phyloP scores from a whole-genome alignment of 192 early-diverging fungal species.

The Backusella liffmaniae region DNA sequence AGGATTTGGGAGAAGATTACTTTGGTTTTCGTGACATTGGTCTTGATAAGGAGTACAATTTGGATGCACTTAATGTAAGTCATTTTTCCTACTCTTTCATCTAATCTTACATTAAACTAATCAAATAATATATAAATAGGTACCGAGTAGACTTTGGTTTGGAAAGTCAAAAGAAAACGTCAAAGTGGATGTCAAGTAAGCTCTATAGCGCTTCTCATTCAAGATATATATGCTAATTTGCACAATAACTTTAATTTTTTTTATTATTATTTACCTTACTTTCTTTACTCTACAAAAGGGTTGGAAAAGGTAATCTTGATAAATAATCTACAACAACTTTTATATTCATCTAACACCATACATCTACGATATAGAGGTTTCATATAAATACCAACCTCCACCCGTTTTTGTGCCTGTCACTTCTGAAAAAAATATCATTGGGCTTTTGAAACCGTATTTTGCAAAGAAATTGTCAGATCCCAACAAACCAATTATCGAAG shows the following conservation, averaged over 20 bases:
- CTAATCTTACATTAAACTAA: neutral
- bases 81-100: neutral
- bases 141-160: conserved; percentile 44
- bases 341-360: neutral
- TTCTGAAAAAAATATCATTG: conserved; percentile 63
- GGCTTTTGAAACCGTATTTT: conserved; percentile 69
- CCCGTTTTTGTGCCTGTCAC: conserved; percentile 65
- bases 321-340: neutral
- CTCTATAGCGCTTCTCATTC: neutral
- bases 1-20: conserved; percentile 78
- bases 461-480: conserved; percentile 43
- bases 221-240: neutral
- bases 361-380: neutral
- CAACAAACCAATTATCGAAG: conserved; percentile 30
- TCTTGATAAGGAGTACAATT: conserved; percentile 67
- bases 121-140: conserved; percentile 10
- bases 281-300: neutral
- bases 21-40: conserved; percentile 88
- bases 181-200: conserved; percentile 1
- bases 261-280: neutral
- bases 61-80: conserved; percentile 41
- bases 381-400: conserved; percentile 46
- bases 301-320: neutral
- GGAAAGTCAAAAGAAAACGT: conserved; percentile 30
- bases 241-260: neutral